These are phyloP conservation scores for Sonneratia caseolaris DNA, from an alignment of 345 rosid genomes.

Conservation along the genomic window DNA sequence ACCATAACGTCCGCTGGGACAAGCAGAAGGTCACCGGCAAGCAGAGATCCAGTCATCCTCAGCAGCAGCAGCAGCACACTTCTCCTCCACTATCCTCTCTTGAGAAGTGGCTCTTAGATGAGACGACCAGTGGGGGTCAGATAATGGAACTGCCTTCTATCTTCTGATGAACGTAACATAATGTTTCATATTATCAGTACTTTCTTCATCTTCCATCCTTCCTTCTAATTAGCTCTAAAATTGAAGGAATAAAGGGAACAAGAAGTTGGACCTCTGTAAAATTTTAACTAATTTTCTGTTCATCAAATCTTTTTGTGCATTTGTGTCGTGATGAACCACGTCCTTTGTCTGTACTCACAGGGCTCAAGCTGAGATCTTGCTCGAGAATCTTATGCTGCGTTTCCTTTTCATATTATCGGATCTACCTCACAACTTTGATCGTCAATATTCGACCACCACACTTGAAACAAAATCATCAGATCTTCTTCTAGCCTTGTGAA, in stretches of 20 bases:
- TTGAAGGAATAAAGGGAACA: neutral
- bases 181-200: neutral
- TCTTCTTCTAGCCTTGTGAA: too few relatives aligned
- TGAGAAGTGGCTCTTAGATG: conserved; percentile 97
- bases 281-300: neutral
- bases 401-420: too few relatives aligned
- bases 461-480: neutral
- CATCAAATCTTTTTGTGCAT: neutral
- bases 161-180: conserved; percentile 17
- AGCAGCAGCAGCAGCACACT: conserved; percentile 4
- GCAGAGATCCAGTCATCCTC: conserved; percentile 1
- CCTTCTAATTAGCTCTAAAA: neutral
- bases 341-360: neutral
- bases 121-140: conserved; percentile 34
- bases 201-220: neutral
- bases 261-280: neutral
- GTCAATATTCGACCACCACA: too few relatives aligned
- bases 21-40: conserved; percentile 10
- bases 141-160: conserved; percentile 53
- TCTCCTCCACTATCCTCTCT: conserved; percentile 66
- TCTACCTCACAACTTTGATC: too few relatives aligned
- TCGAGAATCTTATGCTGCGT: too few relatives aligned
- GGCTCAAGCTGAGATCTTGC: too few relatives aligned
- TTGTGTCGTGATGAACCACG: neutral
- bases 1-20: conserved; percentile 30